Evolutionary conservation across 805 yeast species (phyloP).

Genomic region (Millerago galiae): DNA sequence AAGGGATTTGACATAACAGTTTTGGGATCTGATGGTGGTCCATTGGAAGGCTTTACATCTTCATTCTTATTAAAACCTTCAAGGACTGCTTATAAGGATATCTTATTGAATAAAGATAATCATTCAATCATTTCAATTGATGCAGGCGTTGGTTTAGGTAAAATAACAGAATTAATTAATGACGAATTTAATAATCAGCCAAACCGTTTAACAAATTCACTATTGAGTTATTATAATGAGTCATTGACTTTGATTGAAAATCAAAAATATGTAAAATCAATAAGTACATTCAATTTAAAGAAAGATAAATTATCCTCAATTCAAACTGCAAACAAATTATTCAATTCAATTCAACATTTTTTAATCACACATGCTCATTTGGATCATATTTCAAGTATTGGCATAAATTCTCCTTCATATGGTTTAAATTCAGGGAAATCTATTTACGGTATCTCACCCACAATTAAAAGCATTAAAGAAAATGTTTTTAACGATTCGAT

Average conservation of each 20-base stretch:
- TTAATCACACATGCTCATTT: slow-evolving; percentile 78
- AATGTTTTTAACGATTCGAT: slow-evolving; percentile 65
- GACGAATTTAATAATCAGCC: neutral
- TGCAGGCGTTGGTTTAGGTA: slow-evolving; percentile 70
- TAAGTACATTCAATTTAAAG: neutral
- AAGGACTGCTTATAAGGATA: slow-evolving; percentile 32
- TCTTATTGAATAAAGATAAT: slow-evolving; percentile 23
- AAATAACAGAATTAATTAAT: slow-evolving; percentile 38
- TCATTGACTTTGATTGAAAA: neutral
- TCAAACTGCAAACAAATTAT: slow-evolving; percentile 27
- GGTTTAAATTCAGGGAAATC: slow-evolving; percentile 28
- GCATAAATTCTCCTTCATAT: slow-evolving; percentile 63
- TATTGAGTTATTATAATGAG: slow-evolving; percentile 4
- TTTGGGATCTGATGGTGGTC: slow-evolving; percentile 84
- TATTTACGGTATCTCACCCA: slow-evolving; percentile 47
- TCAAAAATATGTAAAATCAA: neutral
- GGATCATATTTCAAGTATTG: slow-evolving; percentile 69
- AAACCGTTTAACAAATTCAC: neutral
- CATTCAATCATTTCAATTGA: slow-evolving; percentile 53
- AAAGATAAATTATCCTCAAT: slow-evolving; percentile 19
- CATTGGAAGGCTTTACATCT: slow-evolving; percentile 65
- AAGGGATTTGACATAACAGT: slow-evolving; percentile 51
- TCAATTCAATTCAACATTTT: slow-evolving; percentile 34
- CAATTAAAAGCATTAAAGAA: slow-evolving; percentile 44
- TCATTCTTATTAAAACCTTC: slow-evolving; percentile 59